These are phyloP conservation scores for Botrytis aclada DNA, from an alignment of 2,329 filamentous ascomycete genomes.

Conservation along the genomic window DNA sequence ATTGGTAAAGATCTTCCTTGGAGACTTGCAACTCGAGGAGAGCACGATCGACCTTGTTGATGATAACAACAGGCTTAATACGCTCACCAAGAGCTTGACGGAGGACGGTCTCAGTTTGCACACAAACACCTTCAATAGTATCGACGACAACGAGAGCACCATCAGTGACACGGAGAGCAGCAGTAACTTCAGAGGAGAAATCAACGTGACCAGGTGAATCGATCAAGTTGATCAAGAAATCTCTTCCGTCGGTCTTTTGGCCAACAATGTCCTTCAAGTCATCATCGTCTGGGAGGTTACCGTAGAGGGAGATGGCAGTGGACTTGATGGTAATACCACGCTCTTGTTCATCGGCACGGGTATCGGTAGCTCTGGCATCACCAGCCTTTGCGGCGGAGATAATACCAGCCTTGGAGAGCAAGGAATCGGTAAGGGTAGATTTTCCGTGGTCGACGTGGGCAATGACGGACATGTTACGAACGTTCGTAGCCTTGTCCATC, in stretches of 20 bases:
- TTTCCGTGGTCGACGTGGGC: constrained; percentile 99
- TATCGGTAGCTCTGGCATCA: constrained; percentile 94
- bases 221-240: constrained; percentile 99
- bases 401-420: constrained; percentile 98
- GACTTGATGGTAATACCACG: constrained; percentile 99
- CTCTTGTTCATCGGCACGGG: constrained; percentile 95
- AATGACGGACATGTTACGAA: constrained; percentile 99
- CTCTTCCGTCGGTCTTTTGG: constrained; percentile 83
- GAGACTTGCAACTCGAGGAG: constrained; percentile 97
- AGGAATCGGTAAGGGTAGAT: constrained; percentile 98
- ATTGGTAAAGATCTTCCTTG: constrained; percentile 99
- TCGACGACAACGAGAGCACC: constrained; percentile 99
- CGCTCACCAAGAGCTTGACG: constrained; percentile 99
- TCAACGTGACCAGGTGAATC: constrained; percentile 99
- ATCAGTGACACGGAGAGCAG: constrained; percentile 98
- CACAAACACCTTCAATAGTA: constrained; percentile 99
- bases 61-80: constrained; percentile 99
- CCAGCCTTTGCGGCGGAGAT: constrained; percentile 97
- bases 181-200: constrained; percentile 99
- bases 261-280: constrained; percentile 93
- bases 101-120: constrained; percentile 99
- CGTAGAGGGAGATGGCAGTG: constrained; percentile 98
- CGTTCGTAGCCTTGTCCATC: constrained; percentile 77
- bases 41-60: constrained; percentile 99
- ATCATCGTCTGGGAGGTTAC: constrained; percentile 72